Conservation (phyloP, 2,329 filamentous ascomycete species). For the Phialophora macrospora region DNA sequence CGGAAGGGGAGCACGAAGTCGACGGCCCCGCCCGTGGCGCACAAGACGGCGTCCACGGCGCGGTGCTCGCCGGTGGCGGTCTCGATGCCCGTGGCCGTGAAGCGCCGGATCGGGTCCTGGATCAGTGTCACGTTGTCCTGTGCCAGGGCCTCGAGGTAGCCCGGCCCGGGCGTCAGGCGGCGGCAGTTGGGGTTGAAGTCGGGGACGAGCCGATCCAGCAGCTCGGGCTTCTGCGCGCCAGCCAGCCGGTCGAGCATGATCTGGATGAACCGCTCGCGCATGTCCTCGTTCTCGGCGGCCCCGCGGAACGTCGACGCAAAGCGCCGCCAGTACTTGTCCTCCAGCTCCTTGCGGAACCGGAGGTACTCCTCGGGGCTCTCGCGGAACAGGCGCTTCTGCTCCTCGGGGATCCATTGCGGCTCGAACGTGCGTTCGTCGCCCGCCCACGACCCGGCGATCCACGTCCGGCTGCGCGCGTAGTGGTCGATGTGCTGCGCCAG, state of each 20-base stretch:
- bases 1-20: conserved; percentile 44
- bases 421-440: conserved; percentile 35
- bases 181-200: conserved; percentile 51
- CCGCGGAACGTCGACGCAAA: conserved; percentile 37
- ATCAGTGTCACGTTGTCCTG: conserved; percentile 68
- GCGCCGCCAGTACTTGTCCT: conserved; percentile 40
- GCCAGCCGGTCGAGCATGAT: conserved; percentile 36
- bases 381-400: conserved; percentile 37
- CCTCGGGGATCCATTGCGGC: conserved; percentile 38
- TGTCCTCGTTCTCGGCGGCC: conserved; percentile 31
- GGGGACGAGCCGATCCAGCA: conserved; percentile 47
- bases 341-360: conserved; percentile 45
- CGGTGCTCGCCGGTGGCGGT: conserved; percentile 35
- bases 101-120: conserved; percentile 60
- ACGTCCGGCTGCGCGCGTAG: conserved; percentile 41
- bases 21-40: conserved; percentile 48
- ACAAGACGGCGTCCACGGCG: conserved; percentile 41
- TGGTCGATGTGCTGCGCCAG: conserved; percentile 41
- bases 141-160: conserved; percentile 68
- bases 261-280: conserved; percentile 30
- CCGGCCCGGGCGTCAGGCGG: conserved; percentile 63
- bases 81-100: conserved; percentile 59
- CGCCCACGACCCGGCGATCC: conserved; percentile 46
- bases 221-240: conserved; percentile 42
- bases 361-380: conserved; percentile 38